phyloP scores from a whole-genome alignment of 345 rosid genomes.

The Anacardium occidentale region DNA sequence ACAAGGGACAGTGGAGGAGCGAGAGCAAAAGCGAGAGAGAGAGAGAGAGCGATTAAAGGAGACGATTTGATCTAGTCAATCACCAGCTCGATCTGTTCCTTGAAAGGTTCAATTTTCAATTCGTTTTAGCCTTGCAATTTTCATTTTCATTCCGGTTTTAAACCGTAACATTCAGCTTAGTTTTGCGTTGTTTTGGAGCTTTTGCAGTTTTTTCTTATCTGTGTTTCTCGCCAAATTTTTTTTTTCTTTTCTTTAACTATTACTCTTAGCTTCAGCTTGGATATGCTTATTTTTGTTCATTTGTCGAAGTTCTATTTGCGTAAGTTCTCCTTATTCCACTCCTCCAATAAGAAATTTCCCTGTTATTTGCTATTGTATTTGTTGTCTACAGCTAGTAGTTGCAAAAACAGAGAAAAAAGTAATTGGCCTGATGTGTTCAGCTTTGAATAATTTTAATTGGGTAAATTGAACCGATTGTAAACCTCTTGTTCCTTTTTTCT shows the following conservation, averaged over 20 bases:
- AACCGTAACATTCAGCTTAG: background rate
- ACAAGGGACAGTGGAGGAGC: background rate
- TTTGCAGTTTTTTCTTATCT: background rate
- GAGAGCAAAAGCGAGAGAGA: background rate
- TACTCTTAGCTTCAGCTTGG: constrained; percentile 2
- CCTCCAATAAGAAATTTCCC: background rate
- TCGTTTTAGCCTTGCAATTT: background rate
- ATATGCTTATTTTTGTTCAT: background rate
- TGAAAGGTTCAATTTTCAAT: background rate
- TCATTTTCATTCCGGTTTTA: background rate
- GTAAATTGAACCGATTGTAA: background rate
- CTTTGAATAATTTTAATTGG: background rate
- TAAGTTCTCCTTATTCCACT: background rate
- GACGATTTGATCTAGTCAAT: constrained; percentile 6
- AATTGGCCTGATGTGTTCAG: background rate
- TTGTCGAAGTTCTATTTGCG: background rate
- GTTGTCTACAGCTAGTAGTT: background rate
- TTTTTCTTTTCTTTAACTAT: background rate
- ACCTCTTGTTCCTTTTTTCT: background rate
- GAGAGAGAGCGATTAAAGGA: constrained; percentile 2
- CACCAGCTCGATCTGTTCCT: constrained; percentile 10
- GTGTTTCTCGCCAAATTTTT: background rate
- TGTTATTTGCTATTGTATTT: background rate
- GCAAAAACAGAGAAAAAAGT: background rate
- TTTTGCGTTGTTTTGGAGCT: background rate